A percentile compares a stretch with the other conserved stretches of the same genome.
These are phyloP conservation scores for Spinacia oleracea DNA, from an alignment of 179 eudicot genomes.

Conservation along the genomic window DNA sequence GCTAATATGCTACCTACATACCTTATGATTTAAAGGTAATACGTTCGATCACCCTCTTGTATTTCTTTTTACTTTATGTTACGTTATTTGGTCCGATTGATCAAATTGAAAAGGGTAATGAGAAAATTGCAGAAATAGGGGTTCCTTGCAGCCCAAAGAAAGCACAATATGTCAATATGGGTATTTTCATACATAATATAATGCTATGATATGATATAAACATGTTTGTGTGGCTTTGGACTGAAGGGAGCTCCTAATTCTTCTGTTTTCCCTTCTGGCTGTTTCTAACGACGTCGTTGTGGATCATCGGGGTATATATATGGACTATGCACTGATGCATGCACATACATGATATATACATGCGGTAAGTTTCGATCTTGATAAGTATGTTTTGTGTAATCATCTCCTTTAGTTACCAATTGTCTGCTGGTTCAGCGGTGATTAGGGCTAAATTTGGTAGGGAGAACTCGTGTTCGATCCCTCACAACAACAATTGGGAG, in stretches of 20 bases:
- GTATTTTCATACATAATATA: too few relatives aligned
- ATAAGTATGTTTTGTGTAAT: not conserved
- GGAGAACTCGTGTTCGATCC: too few relatives aligned
- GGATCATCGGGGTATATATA: not conserved
- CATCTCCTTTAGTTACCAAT: too few relatives aligned
- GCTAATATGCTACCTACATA: not conserved
- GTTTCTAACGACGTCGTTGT: not conserved
- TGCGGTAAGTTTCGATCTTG: not conserved
- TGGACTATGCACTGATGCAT: not conserved
- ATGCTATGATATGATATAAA: not conserved
- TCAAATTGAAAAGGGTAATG: not conserved
- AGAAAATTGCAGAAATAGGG: slow-evolving; percentile 28
- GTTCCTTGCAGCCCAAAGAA: slow-evolving; percentile 32
- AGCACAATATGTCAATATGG: not conserved
- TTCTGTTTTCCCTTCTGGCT: slow-evolving; percentile 16
- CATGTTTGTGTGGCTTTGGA: slow-evolving; percentile 22
- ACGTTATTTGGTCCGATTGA: not conserved
- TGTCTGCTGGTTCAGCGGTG: too few relatives aligned
- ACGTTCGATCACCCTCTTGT: not conserved
- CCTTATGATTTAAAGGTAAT: not conserved
- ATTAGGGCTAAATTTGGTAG: too few relatives aligned
- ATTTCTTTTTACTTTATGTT: not conserved
- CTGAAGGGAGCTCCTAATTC: slow-evolving; percentile 33
- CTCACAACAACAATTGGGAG: too few relatives aligned
- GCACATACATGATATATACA: too few relatives aligned